Evolutionary conservation across 768 basidiomycete genomes (phyloP), one percentile per base, ranked within the genome.

Genomic region (Gymnopilus dilepis): DNA sequence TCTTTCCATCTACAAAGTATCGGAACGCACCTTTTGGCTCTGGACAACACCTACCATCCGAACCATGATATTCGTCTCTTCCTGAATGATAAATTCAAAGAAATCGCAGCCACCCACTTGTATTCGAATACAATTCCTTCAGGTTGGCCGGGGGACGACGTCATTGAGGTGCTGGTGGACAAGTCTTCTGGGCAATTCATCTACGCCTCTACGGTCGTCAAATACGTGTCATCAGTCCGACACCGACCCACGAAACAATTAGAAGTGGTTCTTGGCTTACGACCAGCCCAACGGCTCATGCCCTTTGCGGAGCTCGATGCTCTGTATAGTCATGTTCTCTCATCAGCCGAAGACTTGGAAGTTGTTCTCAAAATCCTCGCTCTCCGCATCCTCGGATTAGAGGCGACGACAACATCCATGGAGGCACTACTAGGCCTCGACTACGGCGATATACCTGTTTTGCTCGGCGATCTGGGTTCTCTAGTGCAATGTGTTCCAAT

Each of bases 141-240:
- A 17, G 31, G 31, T n/a, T 52, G 51, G 51, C 51, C 51, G 4
- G 11, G 41, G 1, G 12, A 24, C 5, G 41, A 53, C 17, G 68
- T 45, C 34, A 60, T n/a, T 45, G 54, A 3, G 73, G 73, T 2
- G 72, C 63, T 58, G 6, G 61, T 24, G 56, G 67, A 21, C 45
- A 72, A 40, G 65, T 74, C 0, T 62, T 78, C 8, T 2, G 51
- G 67, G 2, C 74, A 77, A 43, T 59, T 59, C 15, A 47, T 60
- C 19, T 60, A 78, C 74, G 61, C 69, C 73, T 1, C 60, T 13
- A 41, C 55, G 0, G 61, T 58, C 17, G n/a, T 58, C 7, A 62
- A 56, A 43, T 58, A 53, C 28, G 22, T 62, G 22, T 53, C 48
- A 7, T 42, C 41, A 5, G 21, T 30, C n/a, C 15, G 30, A 7